Evolutionary conservation across 2,329 filamentous ascomycete genomes (phyloP), one percentile per base, ranked within the genome.

Genomic region (Penicillium sclerotigenum): DNA sequence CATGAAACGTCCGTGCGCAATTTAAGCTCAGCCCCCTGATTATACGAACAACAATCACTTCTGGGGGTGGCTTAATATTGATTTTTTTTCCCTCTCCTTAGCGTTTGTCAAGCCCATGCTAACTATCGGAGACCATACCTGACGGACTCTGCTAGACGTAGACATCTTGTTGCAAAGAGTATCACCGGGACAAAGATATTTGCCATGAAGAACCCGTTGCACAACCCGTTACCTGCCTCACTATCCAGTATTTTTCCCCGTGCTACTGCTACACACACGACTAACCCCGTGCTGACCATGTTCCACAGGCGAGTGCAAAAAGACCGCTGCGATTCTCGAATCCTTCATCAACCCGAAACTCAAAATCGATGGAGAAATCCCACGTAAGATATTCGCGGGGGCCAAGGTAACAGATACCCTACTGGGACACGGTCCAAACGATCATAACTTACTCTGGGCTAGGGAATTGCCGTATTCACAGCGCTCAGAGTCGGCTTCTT

Each of bases 261-360:
- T 45, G 20, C 34, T 22, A 37, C 33, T 45, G 20, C 26, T 34
- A 37, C 40, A n/a, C 26, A 52, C 2, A n/a, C 26, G n/a, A 34
- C 20, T n/a, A 7, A 26, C 16, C 22, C 34, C 1, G 10, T 13
- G 16, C 53, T 56, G 28, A 56, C 47, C n/a, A 31, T 31, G 18
- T 31, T 33, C 26, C 50, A 63, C 76, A 96, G 92, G 91, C 79
- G 93, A 97, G 79, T 97, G 93, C 79, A 93, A 88, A 75, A 97
- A 97, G 77, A 93, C 91, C 72, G 89, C 89, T 71, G 96, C 95
- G 81, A 97, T 97, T 69, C 84, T 97, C 65, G 84, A 89, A 47
- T 95, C 92, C 8, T 97, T 97, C 73, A 84, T 97, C 72, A 93
- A 97, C 71, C 93, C 93, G n/a, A 84, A 88, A 70, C 92, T 97